Evolutionary conservation across 192 early-diverging fungal genomes (phyloP), one percentile per base, ranked within the genome.

Genomic region (Pecoramyces ruminantium): DNA sequence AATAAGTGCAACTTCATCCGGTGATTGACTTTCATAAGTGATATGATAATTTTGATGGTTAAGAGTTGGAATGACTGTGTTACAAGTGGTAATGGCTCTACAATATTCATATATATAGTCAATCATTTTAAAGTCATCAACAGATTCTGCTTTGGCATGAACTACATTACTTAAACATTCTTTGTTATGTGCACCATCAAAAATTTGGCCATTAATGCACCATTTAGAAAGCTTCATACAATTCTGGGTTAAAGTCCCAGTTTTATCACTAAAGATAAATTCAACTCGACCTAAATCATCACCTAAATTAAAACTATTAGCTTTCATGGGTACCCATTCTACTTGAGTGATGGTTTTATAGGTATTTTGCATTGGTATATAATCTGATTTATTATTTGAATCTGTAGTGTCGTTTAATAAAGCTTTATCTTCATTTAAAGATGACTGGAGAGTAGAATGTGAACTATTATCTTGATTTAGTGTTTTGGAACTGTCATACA

Each of bases 221-320:
- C 86, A 87, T 28, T 85, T 78, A 29, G 78, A 79, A 18, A 79
- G 83, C 13, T 78, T 67, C 90, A 91, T 90, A 79, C 84, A 84
- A 82, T 91, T 91, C 78, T 84, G 84, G 13, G 90, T 91, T n/a
- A 91, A 78, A 8, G 90, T 91, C 9, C 90, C 90, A 18, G 90
- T 91, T 84, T 79, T 83, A 78, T 85, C 84, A 29, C 80, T 85
- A 29, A 85, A 79, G 13, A 81, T 30, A 39, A 27, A 81, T 18
- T 81, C 81, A 13, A 81, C 38, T 34, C 17, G 18, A 8, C 81
- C 81, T 30, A 81, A 67, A 67, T 81, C 81, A 77, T 81, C 81
- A 2, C 51, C 51, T 25, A 67, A 18, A n/a, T 67, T 67, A 67
- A 67, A 67, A 67, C 51, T 67, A 67, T 67, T 67, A 0, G 51